These are phyloP conservation scores for Spinacia oleracea DNA, from an alignment of 179 eudicot genomes.

Conservation along the genomic window DNA sequence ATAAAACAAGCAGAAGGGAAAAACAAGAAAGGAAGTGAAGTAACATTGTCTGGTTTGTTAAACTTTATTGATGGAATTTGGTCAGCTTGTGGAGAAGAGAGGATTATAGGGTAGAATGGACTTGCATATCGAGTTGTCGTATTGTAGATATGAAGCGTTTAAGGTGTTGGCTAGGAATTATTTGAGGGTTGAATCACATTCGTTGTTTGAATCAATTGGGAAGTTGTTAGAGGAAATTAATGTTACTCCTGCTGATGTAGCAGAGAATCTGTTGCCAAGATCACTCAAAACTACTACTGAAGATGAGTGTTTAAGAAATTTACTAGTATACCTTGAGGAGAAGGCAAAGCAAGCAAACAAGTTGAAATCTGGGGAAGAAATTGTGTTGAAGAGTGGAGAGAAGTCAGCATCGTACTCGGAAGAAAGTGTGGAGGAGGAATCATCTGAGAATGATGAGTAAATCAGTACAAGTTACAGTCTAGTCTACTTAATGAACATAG, in stretches of 20 bases:
- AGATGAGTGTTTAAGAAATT: conserved; percentile 16
- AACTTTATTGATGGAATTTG: conserved; percentile 52
- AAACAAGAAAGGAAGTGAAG: conserved; percentile 32
- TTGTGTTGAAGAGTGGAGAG: neutral
- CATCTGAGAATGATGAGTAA: no score
- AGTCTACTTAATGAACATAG: no score
- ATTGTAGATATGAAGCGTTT: conserved; percentile 46
- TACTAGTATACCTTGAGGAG: conserved; percentile 32
- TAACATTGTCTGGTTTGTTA: conserved; percentile 45
- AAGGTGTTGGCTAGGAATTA: conserved; percentile 45
- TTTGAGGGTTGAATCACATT: conserved; percentile 32
- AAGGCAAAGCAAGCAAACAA: conserved; percentile 6
- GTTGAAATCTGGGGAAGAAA: neutral
- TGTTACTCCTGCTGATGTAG: conserved; percentile 45
- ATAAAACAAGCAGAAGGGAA: neutral
- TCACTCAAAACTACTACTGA: conserved; percentile 10
- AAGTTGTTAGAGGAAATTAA: conserved; percentile 22
- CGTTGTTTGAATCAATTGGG: conserved; percentile 30
- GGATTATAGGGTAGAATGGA: conserved; percentile 56
- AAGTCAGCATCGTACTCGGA: neutral
- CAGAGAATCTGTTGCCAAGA: conserved; percentile 38
- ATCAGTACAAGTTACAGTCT: no score
- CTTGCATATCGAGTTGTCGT: conserved; percentile 45
- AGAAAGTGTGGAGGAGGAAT: no score
- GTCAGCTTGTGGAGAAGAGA: conserved; percentile 53